These are phyloP conservation scores for Verticillium tricorpus DNA, from an alignment of 2,329 filamentous ascomycete species.

Conservation along the genomic window DNA sequence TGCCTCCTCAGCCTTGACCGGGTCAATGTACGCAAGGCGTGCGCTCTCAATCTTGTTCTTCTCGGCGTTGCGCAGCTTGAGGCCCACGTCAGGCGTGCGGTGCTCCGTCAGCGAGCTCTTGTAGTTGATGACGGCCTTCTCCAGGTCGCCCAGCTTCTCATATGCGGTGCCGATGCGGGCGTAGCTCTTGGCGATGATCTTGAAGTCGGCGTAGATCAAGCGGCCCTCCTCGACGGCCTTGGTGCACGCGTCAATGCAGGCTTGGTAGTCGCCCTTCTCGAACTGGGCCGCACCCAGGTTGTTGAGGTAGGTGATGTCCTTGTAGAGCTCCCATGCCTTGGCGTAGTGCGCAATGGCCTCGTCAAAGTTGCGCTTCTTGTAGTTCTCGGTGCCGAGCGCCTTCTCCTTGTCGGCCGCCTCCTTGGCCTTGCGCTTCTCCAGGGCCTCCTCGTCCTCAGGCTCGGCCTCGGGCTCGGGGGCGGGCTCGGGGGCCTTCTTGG, in stretches of 20 bases:
- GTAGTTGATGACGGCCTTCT: conserved; percentile 81
- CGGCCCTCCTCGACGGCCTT: conserved; percentile 89
- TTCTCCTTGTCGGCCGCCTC: conserved; percentile 92
- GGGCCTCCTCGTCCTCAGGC: conserved; percentile 74
- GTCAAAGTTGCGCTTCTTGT: conserved; percentile 98
- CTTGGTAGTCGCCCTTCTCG: conserved; percentile 92
- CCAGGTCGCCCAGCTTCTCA: conserved; percentile 80
- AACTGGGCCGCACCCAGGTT: conserved; percentile 92
- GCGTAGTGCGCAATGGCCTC: conserved; percentile 89
- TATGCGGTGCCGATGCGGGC: conserved; percentile 91
- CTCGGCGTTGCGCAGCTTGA: conserved; percentile 87
- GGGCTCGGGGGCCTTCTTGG: conserved; percentile 53
- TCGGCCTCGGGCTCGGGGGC: conserved; percentile 61
- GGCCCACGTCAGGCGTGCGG: conserved; percentile 87
- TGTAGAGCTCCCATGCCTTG: conserved; percentile 90
- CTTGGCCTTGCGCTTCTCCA: conserved; percentile 85
- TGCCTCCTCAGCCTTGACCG: conserved; percentile 89
- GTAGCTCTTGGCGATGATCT: conserved; percentile 97
- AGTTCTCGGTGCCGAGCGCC: conserved; percentile 85
- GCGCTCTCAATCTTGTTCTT: conserved; percentile 76
- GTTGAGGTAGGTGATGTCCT: conserved; percentile 97
- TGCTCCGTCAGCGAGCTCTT: conserved; percentile 94
- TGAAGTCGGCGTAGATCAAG: conserved; percentile 89
- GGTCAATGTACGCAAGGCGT: conserved; percentile 79
- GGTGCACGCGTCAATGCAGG: conserved; percentile 79